phyloP scores from a whole-genome alignment of 768 basidiomycete genomes.

The Piloderma croceum region DNA sequence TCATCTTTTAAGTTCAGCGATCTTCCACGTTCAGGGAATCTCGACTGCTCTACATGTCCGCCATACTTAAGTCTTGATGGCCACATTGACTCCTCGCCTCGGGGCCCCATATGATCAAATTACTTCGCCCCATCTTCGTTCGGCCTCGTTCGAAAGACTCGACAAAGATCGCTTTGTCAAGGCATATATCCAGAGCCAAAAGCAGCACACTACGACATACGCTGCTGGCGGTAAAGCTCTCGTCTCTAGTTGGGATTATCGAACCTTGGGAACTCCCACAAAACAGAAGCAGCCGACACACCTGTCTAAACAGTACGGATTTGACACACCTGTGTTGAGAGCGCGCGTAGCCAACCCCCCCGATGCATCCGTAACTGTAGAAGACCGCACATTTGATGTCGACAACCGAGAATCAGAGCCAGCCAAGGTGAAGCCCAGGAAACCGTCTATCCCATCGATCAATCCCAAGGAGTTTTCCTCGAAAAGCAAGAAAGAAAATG shows the following conservation, averaged over 20 bases:
- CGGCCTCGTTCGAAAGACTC: neutral
- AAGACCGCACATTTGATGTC: neutral
- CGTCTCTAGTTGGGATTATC: neutral
- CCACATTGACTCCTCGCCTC: too few species aligned
- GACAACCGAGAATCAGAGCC: neutral
- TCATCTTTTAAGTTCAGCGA: too few species aligned
- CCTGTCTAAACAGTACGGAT: too few species aligned
- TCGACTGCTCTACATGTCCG: too few species aligned
- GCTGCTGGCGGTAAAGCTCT: neutral
- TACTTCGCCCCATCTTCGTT: neutral
- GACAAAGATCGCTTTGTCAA: neutral
- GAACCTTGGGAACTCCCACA: neutral
- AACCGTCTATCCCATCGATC: neutral
- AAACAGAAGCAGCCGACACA: neutral
- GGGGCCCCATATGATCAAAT: too few species aligned
- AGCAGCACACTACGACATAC: neutral
- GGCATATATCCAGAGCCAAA: neutral
- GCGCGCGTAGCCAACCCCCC: conserved; percentile 20
- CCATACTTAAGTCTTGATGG: too few species aligned
- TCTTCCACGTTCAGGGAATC: too few species aligned
- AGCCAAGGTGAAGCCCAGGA: neutral
- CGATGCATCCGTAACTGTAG: neutral
- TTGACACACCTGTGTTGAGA: conserved; percentile 35
- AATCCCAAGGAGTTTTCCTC: neutral
- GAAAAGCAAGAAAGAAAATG: conserved; percentile 2